These are phyloP conservation scores for Claviceps pazoutovae DNA, from an alignment of 2,329 filamentous ascomycete species.

Conservation along the genomic window DNA sequence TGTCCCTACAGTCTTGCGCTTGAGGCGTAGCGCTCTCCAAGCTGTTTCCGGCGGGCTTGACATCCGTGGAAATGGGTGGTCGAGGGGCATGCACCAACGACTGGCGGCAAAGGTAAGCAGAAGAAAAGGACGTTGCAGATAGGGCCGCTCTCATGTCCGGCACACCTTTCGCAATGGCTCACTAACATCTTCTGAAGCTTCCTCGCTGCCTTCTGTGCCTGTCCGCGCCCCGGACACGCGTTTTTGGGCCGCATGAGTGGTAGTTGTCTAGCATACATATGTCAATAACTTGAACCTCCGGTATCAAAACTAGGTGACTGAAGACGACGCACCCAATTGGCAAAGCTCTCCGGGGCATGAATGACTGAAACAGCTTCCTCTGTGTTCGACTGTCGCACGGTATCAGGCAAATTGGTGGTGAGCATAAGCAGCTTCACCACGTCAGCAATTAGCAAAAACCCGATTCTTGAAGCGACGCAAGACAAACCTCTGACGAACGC, in stretches of 20 bases:
- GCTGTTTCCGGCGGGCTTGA: conserved; percentile 52
- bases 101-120: conserved; percentile 4
- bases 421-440: conserved; percentile 34
- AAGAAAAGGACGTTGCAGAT: background rate
- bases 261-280: conserved; percentile 23
- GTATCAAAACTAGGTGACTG: background rate
- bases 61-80: conserved; percentile 61
- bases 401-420: conserved; percentile 42
- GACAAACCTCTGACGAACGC: conserved; percentile 19
- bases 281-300: background rate
- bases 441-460: background rate
- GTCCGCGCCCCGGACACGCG: conserved; percentile 21
- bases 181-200: conserved; percentile 15
- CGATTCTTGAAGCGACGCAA: background rate
- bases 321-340: conserved; percentile 51
- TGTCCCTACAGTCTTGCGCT: conserved; percentile 69
- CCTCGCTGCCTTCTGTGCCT: conserved; percentile 25
- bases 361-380: conserved; percentile 84
- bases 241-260: conserved; percentile 22
- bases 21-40: conserved; percentile 61
- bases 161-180: conserved; percentile 13
- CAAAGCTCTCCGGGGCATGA: conserved; percentile 74
- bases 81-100: conserved; percentile 33
- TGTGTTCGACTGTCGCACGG: conserved; percentile 43
- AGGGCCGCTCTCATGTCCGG: background rate